Base-by-base conservation (phyloP, 2,329 filamentous ascomycete species). In the Ophiosphaerella herpotricha region DNA sequence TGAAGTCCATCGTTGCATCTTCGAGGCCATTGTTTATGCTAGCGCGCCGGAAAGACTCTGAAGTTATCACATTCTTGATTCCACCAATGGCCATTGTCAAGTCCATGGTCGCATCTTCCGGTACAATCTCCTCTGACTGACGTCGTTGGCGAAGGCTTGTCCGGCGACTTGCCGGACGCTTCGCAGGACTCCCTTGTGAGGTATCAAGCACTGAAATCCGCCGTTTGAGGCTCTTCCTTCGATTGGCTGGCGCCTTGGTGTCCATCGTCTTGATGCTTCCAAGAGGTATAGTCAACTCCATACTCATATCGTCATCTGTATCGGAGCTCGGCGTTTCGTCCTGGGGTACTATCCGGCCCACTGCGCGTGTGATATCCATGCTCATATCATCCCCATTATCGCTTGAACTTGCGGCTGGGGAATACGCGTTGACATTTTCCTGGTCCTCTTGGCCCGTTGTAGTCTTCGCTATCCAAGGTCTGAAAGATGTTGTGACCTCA, bases 281-380 rank as follows among this genome's bases (percentile, higher is more conserved):
- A 38, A 83, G 73, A 14, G 79, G 78, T 57, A 78, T 77, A 2
- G 82, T 84, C 40, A 84, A 74, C 39, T 85, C 82, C 81, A 83
- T 79, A 24, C 77, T 80, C 54, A 76, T 75, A 48, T 81, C 79
- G 5, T 75, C 77, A 7, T 75, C 77, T 18, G 67, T 56, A 7
- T 71, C 72, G 13, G 77, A 74, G 53, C 70, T 72, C 33, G 53
- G 54, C n/a, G 50, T 47, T 33, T 69, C 66, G 42, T 72, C 63
- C 29, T 74, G 79, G 5, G 80, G 76, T 16, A 96, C 73, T 46
- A 97, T 97, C 3, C 87, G 84, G 7, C 93, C 93, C 45, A 96
- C 79, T 7, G 85, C 90, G 46, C 84, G 85, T 2, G 93, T 97
- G 7, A 97, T 90, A 62, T 97, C 93, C 93, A 97, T 97, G 18